Conservation (phyloP, 805 yeast genomes). For the Kregervanrija fluxuum region DNA sequence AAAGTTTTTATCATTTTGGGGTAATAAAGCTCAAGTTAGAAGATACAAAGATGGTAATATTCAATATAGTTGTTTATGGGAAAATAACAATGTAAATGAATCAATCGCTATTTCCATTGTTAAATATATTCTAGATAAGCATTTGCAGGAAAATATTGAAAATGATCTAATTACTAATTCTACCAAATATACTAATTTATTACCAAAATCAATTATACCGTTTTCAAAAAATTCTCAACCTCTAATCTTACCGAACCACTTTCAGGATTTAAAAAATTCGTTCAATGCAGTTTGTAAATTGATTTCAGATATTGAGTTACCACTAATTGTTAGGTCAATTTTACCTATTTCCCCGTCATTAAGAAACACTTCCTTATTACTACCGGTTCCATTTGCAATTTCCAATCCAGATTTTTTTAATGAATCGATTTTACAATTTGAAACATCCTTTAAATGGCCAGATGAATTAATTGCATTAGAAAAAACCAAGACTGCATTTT, state of each 20-base stretch:
- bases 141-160: slow-evolving; percentile 41
- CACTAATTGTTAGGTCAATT: slow-evolving; percentile 64
- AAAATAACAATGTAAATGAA: slow-evolving; percentile 31
- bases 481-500: slow-evolving; percentile 83
- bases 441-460: slow-evolving; percentile 88
- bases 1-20: slow-evolving; percentile 84
- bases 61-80: slow-evolving; percentile 88
- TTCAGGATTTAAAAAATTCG: slow-evolving; percentile 37
- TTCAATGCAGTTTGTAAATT: slow-evolving; percentile 44
- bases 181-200: slow-evolving; percentile 38
- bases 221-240: slow-evolving; percentile 49
- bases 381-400: slow-evolving; percentile 77
- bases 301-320: slow-evolving; percentile 46
- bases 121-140: slow-evolving; percentile 55
- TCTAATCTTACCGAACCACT: slow-evolving; percentile 33
- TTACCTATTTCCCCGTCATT: slow-evolving; percentile 68
- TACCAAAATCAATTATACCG: slow-evolving; percentile 57
- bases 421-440: slow-evolving; percentile 79
- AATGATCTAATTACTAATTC: slow-evolving; percentile 32
- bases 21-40: slow-evolving; percentile 73
- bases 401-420: slow-evolving; percentile 74
- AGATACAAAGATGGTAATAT: slow-evolving; percentile 90
- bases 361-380: slow-evolving; percentile 66
- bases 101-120: slow-evolving; percentile 63
- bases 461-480: slow-evolving; percentile 81